A percentile compares a stretch with the other conserved stretches of the same genome.
These are phyloP conservation scores for Erodium texanum DNA, from an alignment of 441 rosid species.

Conservation along the genomic window DNA sequence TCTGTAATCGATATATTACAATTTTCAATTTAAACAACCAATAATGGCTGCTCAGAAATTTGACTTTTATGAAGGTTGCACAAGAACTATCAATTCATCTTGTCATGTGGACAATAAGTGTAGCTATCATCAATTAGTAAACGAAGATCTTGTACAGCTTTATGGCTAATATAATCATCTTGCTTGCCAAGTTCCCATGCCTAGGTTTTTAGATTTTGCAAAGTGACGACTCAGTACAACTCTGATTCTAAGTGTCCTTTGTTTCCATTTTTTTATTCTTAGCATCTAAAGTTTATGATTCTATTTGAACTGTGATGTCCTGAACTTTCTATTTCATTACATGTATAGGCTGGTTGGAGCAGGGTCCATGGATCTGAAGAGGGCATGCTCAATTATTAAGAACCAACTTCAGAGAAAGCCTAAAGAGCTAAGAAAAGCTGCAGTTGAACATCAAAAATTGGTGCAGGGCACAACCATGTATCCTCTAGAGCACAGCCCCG, in stretches of 20 bases:
- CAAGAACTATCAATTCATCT: not conserved
- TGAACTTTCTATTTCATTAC: conserved; percentile 4
- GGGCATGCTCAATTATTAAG: conserved; percentile 55
- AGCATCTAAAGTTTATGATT: no score
- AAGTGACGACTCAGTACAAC: not conserved
- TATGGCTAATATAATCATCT: no score
- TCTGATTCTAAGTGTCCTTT: no score
- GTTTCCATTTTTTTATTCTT: no score
- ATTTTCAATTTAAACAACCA: not conserved
- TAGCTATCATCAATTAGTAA: no score
- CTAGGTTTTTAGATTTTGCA: no score
- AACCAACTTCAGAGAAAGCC: conserved; percentile 38
- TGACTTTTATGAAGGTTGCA: not conserved
- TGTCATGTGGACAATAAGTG: not conserved
- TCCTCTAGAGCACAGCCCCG: conserved; percentile 70
- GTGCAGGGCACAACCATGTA: conserved; percentile 61
- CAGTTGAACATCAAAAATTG: conserved; percentile 45
- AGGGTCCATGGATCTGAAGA: conserved; percentile 49
- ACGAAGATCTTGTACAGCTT: no score
- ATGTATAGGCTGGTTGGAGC: conserved; percentile 71
- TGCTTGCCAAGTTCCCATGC: no score
- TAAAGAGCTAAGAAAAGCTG: conserved; percentile 41
- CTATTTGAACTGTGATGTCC: not conserved
- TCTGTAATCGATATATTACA: not conserved
- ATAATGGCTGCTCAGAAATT: no score